Percentiles rank a stretch among this genome's conserved stretches.
phyloP scores from a whole-genome alignment of 2,329 filamentous ascomycete genomes.

The Leptographium flavum region DNA sequence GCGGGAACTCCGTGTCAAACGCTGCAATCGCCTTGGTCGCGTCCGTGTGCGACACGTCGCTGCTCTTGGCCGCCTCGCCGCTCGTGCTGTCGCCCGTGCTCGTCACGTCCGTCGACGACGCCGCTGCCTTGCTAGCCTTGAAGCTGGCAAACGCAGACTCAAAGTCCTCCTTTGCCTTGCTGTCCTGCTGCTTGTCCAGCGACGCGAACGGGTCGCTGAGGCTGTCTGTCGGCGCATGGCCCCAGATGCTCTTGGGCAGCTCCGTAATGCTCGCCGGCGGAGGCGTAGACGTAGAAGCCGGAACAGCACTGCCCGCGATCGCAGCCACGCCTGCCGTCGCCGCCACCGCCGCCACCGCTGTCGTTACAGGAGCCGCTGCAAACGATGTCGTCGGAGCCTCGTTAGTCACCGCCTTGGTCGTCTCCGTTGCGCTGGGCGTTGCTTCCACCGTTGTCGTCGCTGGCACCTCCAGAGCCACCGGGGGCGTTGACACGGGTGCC shows the following conservation, averaged over 20 bases:
- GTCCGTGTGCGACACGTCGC: conserved; percentile 20
- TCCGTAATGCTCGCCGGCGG: neutral
- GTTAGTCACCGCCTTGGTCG: neutral
- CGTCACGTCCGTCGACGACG: neutral
- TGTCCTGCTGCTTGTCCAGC: conserved; percentile 26
- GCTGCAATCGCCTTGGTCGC: conserved; percentile 29
- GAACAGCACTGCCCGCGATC: neutral
- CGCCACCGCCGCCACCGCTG: neutral
- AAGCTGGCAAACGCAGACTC: conserved; percentile 76
- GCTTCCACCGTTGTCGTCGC: neutral
- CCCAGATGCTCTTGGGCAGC: conserved; percentile 5
- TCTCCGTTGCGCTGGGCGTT: neutral
- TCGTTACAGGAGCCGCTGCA: too few relatives aligned
- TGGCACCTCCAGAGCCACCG: neutral
- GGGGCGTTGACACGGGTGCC: too few relatives aligned
- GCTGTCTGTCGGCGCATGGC: conserved; percentile 13
- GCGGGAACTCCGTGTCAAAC: conserved; percentile 75
- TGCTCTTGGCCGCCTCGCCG: conserved; percentile 15
- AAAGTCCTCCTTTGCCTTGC: conserved; percentile 64
- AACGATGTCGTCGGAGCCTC: neutral
- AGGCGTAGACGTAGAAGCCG: neutral
- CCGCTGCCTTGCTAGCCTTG: conserved; percentile 23
- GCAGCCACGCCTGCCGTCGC: neutral
- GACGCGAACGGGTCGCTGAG: conserved; percentile 35
- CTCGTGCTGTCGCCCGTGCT: neutral